A percentile compares a stretch with the other conserved stretches of the same genome.
Conservation (phyloP, 192 early-diverging fungal species). For the Irineochytrium annulatum region DNA sequence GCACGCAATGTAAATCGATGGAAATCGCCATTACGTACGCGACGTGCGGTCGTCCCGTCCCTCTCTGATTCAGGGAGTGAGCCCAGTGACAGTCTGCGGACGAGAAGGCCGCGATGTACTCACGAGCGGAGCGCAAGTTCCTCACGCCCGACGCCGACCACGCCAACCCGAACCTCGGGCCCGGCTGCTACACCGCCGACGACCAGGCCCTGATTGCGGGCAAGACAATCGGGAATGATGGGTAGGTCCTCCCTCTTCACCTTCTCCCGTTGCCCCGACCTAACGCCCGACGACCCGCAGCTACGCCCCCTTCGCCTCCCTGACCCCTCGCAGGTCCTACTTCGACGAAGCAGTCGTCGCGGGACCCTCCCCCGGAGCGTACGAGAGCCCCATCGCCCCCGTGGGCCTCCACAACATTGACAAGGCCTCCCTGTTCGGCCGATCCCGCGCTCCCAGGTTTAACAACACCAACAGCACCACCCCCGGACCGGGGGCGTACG, state of each 20-base stretch:
- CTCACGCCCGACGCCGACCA: conserved; percentile 41
- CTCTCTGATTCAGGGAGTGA: no score
- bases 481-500: conserved; percentile 46
- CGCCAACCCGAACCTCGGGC: conserved; percentile 52
- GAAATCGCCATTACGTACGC: no score
- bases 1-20: no score
- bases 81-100: no score
- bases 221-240: conserved; percentile 38
- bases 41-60: no score
- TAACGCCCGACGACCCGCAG: conserved; percentile 14
- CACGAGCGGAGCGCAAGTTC: conserved; percentile 44
- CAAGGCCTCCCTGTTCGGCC: conserved; percentile 45
- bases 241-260: conserved; percentile 27
- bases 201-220: conserved; percentile 37
- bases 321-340: conserved; percentile 41
- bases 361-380: conserved; percentile 48
- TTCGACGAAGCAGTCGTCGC: conserved; percentile 39
- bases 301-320: conserved; percentile 50
- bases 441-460: conserved; percentile 38
- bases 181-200: conserved; percentile 50
- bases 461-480: conserved; percentile 15
- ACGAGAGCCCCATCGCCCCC: conserved; percentile 26
- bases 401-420: conserved; percentile 32
- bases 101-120: conserved; percentile 41
- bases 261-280: background rate